Percentiles rank a stretch among this genome's conserved stretches.
Evolutionary conservation across 2,329 filamentous ascomycete species (phyloP).

Genomic region (Aspergillus hiratsukae): DNA sequence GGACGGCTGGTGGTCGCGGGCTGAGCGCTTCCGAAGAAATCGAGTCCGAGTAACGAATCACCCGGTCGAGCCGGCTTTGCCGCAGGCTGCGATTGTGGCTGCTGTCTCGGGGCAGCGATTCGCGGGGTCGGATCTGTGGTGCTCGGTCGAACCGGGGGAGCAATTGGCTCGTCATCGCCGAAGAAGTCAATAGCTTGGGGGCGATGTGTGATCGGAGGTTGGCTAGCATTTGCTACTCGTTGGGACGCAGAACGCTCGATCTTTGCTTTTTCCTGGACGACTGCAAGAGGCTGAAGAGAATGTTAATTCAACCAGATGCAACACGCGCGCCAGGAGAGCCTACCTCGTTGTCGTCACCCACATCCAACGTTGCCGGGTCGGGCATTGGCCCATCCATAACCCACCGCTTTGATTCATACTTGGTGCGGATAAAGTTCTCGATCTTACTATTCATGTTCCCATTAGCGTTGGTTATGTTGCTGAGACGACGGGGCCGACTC

Average conservation of each 20-base stretch:
- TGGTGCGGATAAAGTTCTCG: conserved; percentile 98
- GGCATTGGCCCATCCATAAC: conserved; percentile 97
- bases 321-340: conserved; percentile 34
- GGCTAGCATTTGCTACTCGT: conserved; percentile 44
- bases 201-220: conserved; percentile 40
- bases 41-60: conserved; percentile 85
- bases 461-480: conserved; percentile 9
- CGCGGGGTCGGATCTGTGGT: conserved; percentile 65
- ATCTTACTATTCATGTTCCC: conserved; percentile 62
- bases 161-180: conserved; percentile 62
- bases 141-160: conserved; percentile 64
- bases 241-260: conserved; percentile 57
- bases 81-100: conserved; percentile 49
- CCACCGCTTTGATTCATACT: conserved; percentile 98
- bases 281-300: conserved; percentile 53
- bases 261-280: conserved; percentile 68
- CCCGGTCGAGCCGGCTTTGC: conserved; percentile 62
- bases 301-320: conserved; percentile 17
- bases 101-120: conserved; percentile 55
- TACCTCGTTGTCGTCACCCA: conserved; percentile 77
- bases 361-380: conserved; percentile 83
- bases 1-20: conserved; percentile 68
- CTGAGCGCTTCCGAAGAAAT: conserved; percentile 76
- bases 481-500: conserved; percentile 23
- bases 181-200: conserved; percentile 70